Evolutionary conservation across 2,329 filamentous ascomycete species (phyloP).

Genomic region (Aureobasidium sp.): DNA sequence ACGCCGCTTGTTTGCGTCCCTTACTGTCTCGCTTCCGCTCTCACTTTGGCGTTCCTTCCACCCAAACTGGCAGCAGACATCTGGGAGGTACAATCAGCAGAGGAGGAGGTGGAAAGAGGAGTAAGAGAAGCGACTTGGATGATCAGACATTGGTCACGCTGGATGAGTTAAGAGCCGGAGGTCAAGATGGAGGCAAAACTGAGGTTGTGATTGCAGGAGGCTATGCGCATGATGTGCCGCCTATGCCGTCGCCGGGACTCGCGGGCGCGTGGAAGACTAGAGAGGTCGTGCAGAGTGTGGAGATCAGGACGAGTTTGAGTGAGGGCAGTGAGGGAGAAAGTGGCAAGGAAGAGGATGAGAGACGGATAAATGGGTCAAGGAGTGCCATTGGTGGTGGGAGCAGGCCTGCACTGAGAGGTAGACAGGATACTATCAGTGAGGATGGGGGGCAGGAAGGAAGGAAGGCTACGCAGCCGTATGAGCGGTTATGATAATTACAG

Average conservation of each 20-base stretch:
- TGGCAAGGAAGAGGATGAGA: neutral
- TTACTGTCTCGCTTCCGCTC: conserved; percentile 26
- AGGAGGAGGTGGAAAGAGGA: neutral
- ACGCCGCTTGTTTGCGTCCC: conserved; percentile 41
- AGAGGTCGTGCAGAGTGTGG: conserved; percentile 5
- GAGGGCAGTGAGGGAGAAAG: neutral
- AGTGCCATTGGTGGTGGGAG: neutral
- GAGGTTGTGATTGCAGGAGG: neutral
- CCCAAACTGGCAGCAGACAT: neutral
- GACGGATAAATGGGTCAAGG: neutral
- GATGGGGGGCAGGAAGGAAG: neutral
- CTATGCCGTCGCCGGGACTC: neutral
- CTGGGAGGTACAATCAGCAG: neutral
- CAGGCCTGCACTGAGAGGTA: neutral
- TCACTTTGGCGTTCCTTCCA: neutral
- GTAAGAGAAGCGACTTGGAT: neutral
- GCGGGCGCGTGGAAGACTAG: neutral
- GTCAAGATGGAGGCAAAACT: neutral
- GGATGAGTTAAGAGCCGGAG: neutral
- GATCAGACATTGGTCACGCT: neutral
- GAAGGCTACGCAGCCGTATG: neutral
- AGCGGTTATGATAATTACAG: neutral
- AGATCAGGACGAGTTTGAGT: neutral
- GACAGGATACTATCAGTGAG: neutral
- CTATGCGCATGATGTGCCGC: neutral